phyloP scores from a whole-genome alignment of 1,284 basidiomycete species.

The Cerioporus squamosus region DNA sequence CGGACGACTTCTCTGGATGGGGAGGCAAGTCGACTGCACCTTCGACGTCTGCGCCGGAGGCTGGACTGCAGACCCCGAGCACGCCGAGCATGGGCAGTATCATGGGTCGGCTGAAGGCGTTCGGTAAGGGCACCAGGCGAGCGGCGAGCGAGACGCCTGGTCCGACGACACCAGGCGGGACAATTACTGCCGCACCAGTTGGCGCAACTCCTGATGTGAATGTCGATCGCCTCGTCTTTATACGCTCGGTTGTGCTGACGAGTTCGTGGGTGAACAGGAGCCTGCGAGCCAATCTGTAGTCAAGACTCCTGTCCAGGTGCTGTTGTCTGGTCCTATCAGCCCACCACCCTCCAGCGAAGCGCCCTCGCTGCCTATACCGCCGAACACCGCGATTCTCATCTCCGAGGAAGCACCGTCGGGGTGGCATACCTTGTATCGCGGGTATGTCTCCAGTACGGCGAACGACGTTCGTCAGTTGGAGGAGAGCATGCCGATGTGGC shows the following conservation, averaged over 20 bases:
- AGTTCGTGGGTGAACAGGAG: conserved; percentile 14
- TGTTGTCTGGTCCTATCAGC: conserved; percentile 71
- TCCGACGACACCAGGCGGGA: conserved; percentile 29
- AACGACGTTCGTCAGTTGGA: conserved; percentile 75
- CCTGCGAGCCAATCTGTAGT: conserved; percentile 9
- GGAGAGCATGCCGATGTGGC: conserved; percentile 84
- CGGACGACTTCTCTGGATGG: conserved; percentile 62
- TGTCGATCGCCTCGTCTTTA: neutral
- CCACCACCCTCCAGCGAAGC: conserved; percentile 78
- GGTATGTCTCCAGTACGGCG: conserved; percentile 66
- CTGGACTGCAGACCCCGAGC: conserved; percentile 47
- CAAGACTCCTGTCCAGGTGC: conserved; percentile 60
- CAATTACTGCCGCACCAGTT: conserved; percentile 25
- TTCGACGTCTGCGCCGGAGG: conserved; percentile 31
- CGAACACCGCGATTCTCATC: conserved; percentile 75
- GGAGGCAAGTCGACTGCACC: conserved; percentile 35
- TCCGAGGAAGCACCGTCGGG: conserved; percentile 84
- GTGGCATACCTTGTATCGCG: conserved; percentile 82
- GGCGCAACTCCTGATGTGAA: conserved; percentile 37
- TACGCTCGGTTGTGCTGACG: too few relatives aligned
- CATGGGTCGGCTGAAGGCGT: conserved; percentile 80
- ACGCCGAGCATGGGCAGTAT: conserved; percentile 65
- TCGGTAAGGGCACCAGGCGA: conserved; percentile 66
- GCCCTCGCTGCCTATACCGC: conserved; percentile 69
- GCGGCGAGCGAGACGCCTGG: conserved; percentile 43